Conservation (phyloP, 2,329 filamentous ascomycete species). For the Sporothrix phasma region DNA sequence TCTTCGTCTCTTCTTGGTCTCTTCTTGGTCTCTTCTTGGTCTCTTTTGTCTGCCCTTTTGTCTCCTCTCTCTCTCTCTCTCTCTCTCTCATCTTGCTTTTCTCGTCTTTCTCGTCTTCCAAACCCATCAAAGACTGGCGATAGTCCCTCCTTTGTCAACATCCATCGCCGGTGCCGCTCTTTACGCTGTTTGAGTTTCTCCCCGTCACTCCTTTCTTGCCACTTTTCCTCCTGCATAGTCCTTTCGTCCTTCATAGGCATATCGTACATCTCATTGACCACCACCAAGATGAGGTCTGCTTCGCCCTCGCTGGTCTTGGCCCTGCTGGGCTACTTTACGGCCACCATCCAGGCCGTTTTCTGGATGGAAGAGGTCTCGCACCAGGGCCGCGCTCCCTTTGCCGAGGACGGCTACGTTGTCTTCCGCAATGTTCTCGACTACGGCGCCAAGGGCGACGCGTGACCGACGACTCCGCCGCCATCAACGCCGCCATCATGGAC, state of each 20-base stretch:
- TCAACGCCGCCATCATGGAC: constrained; percentile 54
- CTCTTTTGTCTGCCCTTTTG: not conserved
- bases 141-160: not conserved
- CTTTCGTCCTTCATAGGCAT: not conserved
- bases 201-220: not conserved
- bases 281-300: constrained; percentile 22
- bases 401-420: constrained; percentile 31
- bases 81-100: not conserved
- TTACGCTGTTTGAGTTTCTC: not conserved
- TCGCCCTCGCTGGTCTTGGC: constrained; percentile 18
- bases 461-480: constrained; percentile 64
- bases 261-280: no score
- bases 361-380: constrained; percentile 29
- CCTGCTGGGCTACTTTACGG: constrained; percentile 24
- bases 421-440: constrained; percentile 41
- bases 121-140: not conserved
- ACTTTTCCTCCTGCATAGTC: not conserved
- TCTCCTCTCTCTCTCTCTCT: not conserved
- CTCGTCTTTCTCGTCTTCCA: not conserved
- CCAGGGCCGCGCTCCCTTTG: constrained; percentile 35
- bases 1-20: not conserved
- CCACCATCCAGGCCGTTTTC: constrained; percentile 22
- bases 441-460: constrained; percentile 35
- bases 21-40: not conserved
- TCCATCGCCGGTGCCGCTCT: not conserved